Evolutionary conservation across 768 basidiomycete species (phyloP), one percentile per base, ranked within the genome.

Genomic region (Xanthoconium purpureum): DNA sequence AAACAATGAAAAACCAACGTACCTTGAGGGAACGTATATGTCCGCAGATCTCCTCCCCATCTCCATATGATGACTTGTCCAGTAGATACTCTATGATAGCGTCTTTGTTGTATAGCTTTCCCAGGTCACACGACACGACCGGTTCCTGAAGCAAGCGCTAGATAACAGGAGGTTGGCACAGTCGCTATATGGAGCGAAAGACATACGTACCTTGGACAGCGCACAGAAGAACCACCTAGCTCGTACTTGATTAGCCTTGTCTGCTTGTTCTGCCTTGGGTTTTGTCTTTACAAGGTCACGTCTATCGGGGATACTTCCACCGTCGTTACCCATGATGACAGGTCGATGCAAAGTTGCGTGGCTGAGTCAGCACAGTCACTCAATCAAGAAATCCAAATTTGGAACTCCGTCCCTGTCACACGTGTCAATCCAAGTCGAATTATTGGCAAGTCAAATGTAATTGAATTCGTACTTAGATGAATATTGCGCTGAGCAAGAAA

Each of bases 41-140:
- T 3, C 94, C 90, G 67, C 95, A 98, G 65, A 97, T 95, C 58
- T 84, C 81, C 61, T 89, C 88, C 0, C 94, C 95, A 61, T 98
- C 97, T 7, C 95, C 93, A 69, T 94, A 95, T 3, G 85, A 79
- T 5, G 82, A 75, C 63, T 84, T 85, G 70, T 96, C 90, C 15
- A 98, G 74, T 33, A 98, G 78, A 72, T 87, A 96, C 70, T 97
- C 92, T 39, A 99, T 82, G 29, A 99, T 77, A 1, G 95, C 84
- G 63, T 96, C 96, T 68, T 96, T 97, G 74, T 98, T 99, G 70
- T 98, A 98, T 1, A 99, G 77, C 71, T 95, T 96, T 12, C 97
- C 97, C 0, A 98, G 79, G 1, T 86, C 86, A 73, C 94, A 96
- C 0, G 94, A 87, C 0, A 98, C 97, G 6, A 98, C 78, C 0